Percentiles rank a stretch among this genome's conserved stretches.
phyloP scores from a whole-genome alignment of 805 yeast species.

The Jamesozyma spencerorum region DNA sequence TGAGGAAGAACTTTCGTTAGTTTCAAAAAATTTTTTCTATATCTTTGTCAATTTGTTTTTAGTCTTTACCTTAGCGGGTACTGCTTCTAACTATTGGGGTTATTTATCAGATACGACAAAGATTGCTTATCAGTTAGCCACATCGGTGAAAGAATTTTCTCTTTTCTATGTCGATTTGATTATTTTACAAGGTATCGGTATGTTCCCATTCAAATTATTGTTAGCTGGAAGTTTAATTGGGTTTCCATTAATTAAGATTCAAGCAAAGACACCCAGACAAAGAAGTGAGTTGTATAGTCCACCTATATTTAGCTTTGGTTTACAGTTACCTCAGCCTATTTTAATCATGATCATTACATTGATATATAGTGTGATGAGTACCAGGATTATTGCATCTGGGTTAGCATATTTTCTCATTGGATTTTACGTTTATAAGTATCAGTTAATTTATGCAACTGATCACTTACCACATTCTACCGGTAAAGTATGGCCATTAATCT shows the following conservation, averaged over 20 bases:
- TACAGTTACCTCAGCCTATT: slow-evolving; percentile 86
- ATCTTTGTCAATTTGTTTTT: slow-evolving; percentile 88
- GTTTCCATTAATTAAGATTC: slow-evolving; percentile 56
- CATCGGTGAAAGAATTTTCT: slow-evolving; percentile 68
- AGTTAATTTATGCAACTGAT: slow-evolving; percentile 77
- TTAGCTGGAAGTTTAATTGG: slow-evolving; percentile 69
- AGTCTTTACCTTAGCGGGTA: slow-evolving; percentile 90
- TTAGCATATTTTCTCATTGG: slow-evolving; percentile 76
- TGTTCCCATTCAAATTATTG: slow-evolving; percentile 81
- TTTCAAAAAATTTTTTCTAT: slow-evolving; percentile 88
- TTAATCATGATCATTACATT: slow-evolving; percentile 75
- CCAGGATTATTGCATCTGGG: slow-evolving; percentile 79
- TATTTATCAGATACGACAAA: slow-evolving; percentile 81
- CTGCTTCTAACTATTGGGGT: slow-evolving; percentile 74
- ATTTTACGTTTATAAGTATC: slow-evolving; percentile 83
- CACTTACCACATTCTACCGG: slow-evolving; percentile 98
- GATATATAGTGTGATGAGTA: slow-evolving; percentile 81
- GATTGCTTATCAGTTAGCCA: slow-evolving; percentile 78
- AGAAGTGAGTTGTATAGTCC: slow-evolving; percentile 69
- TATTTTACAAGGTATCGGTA: slow-evolving; percentile 73
- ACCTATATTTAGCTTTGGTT: slow-evolving; percentile 84
- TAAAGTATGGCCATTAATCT: slow-evolving; percentile 87
- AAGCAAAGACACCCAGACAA: slow-evolving; percentile 77
- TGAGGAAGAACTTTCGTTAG: slow-evolving; percentile 84
- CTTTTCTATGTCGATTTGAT: slow-evolving; percentile 84